Percentiles rank a stretch among this genome's conserved stretches.
These are phyloP conservation scores for Globisporangium splendens DNA, from an alignment of 352 stramenopile genomes.

Conservation along the genomic window DNA sequence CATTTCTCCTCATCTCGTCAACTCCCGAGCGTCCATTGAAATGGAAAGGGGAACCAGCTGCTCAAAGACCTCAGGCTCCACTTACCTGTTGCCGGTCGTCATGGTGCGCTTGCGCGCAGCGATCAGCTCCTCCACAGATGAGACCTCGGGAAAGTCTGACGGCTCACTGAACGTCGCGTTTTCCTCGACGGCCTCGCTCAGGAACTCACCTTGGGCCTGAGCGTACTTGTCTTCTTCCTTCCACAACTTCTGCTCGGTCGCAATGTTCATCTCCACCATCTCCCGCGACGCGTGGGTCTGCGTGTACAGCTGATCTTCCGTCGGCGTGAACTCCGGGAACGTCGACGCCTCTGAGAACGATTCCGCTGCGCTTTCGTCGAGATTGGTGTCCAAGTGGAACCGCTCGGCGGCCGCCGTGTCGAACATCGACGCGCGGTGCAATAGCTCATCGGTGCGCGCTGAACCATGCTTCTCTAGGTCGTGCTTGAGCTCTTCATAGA, in stretches of 20 bases:
- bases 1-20: no score
- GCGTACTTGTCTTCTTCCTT: conserved; percentile 7
- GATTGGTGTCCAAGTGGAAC: conserved; percentile 28
- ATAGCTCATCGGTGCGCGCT: conserved; percentile 1
- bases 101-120: conserved; percentile 18
- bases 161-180: conserved; percentile 46
- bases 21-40: no score
- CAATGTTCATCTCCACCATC: conserved; percentile 1
- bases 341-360: conserved; percentile 62
- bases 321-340: conserved; percentile 60
- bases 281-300: conserved; percentile 18
- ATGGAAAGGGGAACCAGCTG: no score
- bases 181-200: conserved; percentile 20
- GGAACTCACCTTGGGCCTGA: conserved; percentile 35
- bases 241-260: conserved; percentile 6
- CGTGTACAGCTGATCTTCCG: conserved; percentile 47
- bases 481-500: conserved; percentile 21
- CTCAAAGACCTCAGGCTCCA: neutral
- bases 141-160: conserved; percentile 62
- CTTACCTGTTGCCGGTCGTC: neutral
- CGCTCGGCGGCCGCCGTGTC: conserved; percentile 20
- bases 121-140: conserved; percentile 51
- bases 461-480: conserved; percentile 16
- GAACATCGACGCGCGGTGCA: conserved; percentile 4
- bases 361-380: conserved; percentile 46